A percentile compares a stretch with the other conserved stretches of the same genome.
Conservation (phyloP, 768 basidiomycete genomes). For the Obba rivulosa region DNA sequence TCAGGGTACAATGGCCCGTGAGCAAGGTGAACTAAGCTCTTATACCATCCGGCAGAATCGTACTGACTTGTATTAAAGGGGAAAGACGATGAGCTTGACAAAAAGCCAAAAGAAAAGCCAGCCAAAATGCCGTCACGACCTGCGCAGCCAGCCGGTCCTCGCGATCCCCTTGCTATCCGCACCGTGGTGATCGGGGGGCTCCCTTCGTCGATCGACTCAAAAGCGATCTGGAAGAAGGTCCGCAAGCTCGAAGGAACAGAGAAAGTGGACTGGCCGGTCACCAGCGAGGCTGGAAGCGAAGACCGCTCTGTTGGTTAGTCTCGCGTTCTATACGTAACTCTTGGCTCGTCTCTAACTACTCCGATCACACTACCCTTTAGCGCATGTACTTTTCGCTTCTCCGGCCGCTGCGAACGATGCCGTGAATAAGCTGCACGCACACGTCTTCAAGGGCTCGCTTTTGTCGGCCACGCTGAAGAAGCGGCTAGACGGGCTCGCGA, state of each 20-base stretch:
- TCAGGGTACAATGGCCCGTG: constrained; percentile 80
- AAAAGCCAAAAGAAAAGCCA: constrained; percentile 19
- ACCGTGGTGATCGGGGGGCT: constrained; percentile 78
- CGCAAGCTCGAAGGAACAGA: constrained; percentile 76
- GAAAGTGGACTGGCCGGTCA: constrained; percentile 65
- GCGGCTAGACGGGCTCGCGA: constrained; percentile 63
- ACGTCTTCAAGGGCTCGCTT: constrained; percentile 84
- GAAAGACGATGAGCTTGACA: constrained; percentile 6
- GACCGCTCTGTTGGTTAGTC: constrained; percentile 50
- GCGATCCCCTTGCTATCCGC: constrained; percentile 80
- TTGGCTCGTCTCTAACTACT: background rate
- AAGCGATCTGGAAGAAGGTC: constrained; percentile 78
- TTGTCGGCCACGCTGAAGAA: constrained; percentile 89
- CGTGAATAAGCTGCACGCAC: constrained; percentile 79
- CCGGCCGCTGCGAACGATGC: constrained; percentile 66
- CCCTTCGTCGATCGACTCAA: constrained; percentile 55
- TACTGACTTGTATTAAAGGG: constrained; percentile 4
- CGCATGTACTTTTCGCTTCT: constrained; percentile 68
- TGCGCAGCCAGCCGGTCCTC: constrained; percentile 22
- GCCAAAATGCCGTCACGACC: constrained; percentile 32
- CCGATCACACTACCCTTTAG: constrained; percentile 30
- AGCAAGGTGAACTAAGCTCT: constrained; percentile 48
- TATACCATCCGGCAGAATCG: background rate
- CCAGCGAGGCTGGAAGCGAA: constrained; percentile 35
- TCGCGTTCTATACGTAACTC: too few relatives aligned